These are phyloP conservation scores for Antitrichia curtipendula DNA, from an alignment of 225 moss, liverwort and hornwort species.

Conservation along the genomic window DNA sequence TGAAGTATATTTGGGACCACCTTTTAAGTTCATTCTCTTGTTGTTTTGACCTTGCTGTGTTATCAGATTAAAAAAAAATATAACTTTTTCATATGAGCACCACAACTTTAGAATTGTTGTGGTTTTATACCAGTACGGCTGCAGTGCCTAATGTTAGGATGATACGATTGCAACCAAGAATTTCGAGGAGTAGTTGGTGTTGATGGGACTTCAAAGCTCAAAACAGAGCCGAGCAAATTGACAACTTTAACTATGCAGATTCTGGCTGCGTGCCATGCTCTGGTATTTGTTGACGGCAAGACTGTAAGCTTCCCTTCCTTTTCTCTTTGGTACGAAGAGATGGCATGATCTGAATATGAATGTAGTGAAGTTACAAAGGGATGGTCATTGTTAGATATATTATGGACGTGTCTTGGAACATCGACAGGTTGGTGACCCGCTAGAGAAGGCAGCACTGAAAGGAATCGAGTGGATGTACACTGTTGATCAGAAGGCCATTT, in stretches of 20 bases:
- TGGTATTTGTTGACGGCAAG: constrained; percentile 93
- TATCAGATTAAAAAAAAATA: not conserved
- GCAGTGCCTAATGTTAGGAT: not conserved
- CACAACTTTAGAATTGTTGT: not conserved
- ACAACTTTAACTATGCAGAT: constrained; percentile 49
- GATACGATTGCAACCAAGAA: constrained; percentile 38
- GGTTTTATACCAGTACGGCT: not conserved
- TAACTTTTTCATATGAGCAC: not conserved
- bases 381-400: not conserved
- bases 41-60: not conserved
- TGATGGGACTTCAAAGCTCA: constrained; percentile 36
- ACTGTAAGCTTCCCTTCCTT: constrained; percentile 40
- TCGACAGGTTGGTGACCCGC: constrained; percentile 83
- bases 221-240: constrained; percentile 58
- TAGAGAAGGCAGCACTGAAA: constrained; percentile 94
- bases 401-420: not conserved
- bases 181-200: constrained; percentile 79
- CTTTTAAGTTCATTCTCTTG: not conserved
- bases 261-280: constrained; percentile 87
- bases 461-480: constrained; percentile 93
- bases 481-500: constrained; percentile 63
- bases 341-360: not conserved
- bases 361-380: not conserved
- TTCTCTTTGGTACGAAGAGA: not conserved
- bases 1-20: not conserved